Percentiles rank a stretch among this genome's conserved stretches.
phyloP scores from a whole-genome alignment of 2,329 filamentous ascomycete genomes.

The Elsinoe batatas region DNA sequence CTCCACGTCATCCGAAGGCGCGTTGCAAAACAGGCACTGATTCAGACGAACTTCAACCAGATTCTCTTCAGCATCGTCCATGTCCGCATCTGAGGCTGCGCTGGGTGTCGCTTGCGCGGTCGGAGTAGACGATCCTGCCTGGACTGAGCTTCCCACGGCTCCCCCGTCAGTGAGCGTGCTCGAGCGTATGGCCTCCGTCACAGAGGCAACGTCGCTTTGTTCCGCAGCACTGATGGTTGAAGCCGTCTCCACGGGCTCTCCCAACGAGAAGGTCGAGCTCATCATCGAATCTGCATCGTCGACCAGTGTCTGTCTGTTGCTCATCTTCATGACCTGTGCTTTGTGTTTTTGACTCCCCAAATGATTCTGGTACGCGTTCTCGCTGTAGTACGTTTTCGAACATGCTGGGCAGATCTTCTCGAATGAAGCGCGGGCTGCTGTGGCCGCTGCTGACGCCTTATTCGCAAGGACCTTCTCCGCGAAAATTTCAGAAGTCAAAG shows the following conservation, averaged over 20 bases:
- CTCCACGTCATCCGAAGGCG: constrained; percentile 62
- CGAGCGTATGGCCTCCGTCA: constrained; percentile 68
- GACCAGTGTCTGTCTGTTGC: constrained; percentile 41
- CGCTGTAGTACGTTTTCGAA: constrained; percentile 88
- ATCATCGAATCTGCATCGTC: constrained; percentile 67
- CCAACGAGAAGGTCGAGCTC: constrained; percentile 84
- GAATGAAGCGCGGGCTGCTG: constrained; percentile 79
- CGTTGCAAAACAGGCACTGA: constrained; percentile 86
- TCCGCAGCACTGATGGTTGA: constrained; percentile 48
- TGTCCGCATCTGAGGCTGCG: constrained; percentile 13
- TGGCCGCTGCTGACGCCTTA: constrained; percentile 71
- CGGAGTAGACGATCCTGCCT: constrained; percentile 9
- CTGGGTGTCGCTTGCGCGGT: constrained; percentile 20
- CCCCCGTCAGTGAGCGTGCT: constrained; percentile 45
- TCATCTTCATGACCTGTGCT: constrained; percentile 48
- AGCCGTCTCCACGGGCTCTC: constrained; percentile 58
- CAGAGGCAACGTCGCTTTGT: constrained; percentile 65
- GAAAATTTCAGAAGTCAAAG: constrained; percentile 85
- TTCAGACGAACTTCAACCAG: constrained; percentile 33
- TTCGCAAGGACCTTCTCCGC: constrained; percentile 92
- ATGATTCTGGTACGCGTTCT: constrained; percentile 93
- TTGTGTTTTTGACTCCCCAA: constrained; percentile 84
- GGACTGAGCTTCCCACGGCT: constrained; percentile 22
- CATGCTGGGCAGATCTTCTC: constrained; percentile 75
- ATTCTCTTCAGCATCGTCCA: constrained; percentile 22